phyloP scores from a whole-genome alignment of 2,329 filamentous ascomycete species.

The Paraphoma chrysanthemicola region DNA sequence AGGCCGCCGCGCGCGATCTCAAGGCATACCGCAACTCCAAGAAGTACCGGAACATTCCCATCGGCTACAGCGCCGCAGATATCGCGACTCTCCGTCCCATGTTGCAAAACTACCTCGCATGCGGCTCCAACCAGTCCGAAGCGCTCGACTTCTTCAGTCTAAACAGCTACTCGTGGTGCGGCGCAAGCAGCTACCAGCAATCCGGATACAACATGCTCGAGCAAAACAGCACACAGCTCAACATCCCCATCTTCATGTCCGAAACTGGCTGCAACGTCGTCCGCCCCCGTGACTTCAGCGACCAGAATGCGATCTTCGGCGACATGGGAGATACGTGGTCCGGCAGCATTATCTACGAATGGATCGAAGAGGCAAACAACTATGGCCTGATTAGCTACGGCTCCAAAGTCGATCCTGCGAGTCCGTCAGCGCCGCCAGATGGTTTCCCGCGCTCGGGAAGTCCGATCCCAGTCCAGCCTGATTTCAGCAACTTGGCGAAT shows the following conservation, averaged over 20 bases:
- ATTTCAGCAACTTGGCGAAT: slow-evolving; percentile 78
- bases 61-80: slow-evolving; percentile 88
- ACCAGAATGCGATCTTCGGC: slow-evolving; percentile 81
- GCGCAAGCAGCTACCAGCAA: slow-evolving; percentile 57
- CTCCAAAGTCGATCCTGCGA: slow-evolving; percentile 58
- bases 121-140: slow-evolving; percentile 70
- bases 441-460: slow-evolving; percentile 75
- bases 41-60: slow-evolving; percentile 79
- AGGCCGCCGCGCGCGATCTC: slow-evolving; percentile 80
- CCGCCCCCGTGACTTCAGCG: slow-evolving; percentile 68
- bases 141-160: slow-evolving; percentile 83
- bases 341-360: slow-evolving; percentile 86
- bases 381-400: slow-evolving; percentile 85
- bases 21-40: slow-evolving; percentile 80
- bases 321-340: slow-evolving; percentile 77
- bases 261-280: slow-evolving; percentile 83
- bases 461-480: slow-evolving; percentile 74
- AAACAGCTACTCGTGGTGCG: slow-evolving; percentile 77
- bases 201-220: slow-evolving; percentile 77
- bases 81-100: slow-evolving; percentile 73
- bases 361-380: slow-evolving; percentile 83
- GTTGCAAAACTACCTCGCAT: slow-evolving; percentile 78
- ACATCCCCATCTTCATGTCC: slow-evolving; percentile 71
- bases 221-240: slow-evolving; percentile 68
- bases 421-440: slow-evolving; percentile 59